Evolutionary conservation across 2,329 filamentous ascomycete species (phyloP), one percentile per base, ranked within the genome.

Genomic region (Apiospora aurea): DNA sequence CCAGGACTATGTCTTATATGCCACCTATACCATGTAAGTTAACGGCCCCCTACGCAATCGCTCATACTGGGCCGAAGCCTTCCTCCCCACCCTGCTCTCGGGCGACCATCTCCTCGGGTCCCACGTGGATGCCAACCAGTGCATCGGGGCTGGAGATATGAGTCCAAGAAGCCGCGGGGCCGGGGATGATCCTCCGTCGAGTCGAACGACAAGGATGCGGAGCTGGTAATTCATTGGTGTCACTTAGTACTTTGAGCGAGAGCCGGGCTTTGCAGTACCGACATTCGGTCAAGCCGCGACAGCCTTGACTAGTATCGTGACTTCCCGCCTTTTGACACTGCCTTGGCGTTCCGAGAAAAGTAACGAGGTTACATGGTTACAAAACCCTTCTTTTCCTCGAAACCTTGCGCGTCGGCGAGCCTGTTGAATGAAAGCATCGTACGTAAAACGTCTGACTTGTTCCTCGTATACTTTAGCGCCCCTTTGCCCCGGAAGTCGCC

Each of bases 341-440:
- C 18, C 57, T 64, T 64, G 57, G 57, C 34, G 57, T 64, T 38
- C 34, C 57, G 34, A 64, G 34, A n/a, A 64, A 41, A 64, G 34
- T 41, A 18, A 64, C 4, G n/a, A 41, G 6, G 57, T 64, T 11
- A 29, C 57, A 64, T 64, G n/a, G 7, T 11, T 38, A 38, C 34
- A n/a, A n/a, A n/a, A n/a, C n/a, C n/a, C n/a, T n/a, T n/a, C n/a
- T n/a, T n/a, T n/a, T n/a, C 29, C 6, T 38, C 29, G 16, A 38
- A 21, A 10, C 7, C 16, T 10, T 6, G 3, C 14, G 16, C 2
- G 14, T 7, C 16, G 4, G 34, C 18, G 34, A 18, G 16, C 2
- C 57, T 14, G 0, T 13, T 13, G 18, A 38, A 11, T 38, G 29
- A 38, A 38, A 16, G 29, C 26, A 34, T 29, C 29, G 53, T 7